Percentiles rank a stretch among this genome's conserved stretches.
Conservation (phyloP, 148 eudicot species). For the Gaultheria prostrata region DNA sequence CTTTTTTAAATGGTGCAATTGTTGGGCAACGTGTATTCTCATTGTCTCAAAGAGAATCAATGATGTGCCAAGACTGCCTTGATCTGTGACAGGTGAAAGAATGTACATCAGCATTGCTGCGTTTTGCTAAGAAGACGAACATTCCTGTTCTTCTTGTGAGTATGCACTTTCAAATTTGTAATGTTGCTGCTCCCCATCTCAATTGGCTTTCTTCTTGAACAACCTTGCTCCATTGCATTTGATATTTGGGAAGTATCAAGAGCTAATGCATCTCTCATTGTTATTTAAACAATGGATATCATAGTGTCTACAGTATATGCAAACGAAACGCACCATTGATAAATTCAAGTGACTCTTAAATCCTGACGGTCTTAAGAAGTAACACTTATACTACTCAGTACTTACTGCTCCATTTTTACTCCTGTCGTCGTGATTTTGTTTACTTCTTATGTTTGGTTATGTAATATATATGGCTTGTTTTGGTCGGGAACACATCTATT, state of each 20-base stretch:
- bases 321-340: not conserved
- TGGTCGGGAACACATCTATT: not conserved
- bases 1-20: constrained; percentile 8
- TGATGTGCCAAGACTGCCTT: constrained; percentile 1
- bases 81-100: constrained; percentile 72
- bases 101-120: constrained; percentile 90
- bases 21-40: not conserved
- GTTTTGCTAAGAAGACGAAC: constrained; percentile 85
- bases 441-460: not conserved
- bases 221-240: not conserved
- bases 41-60: not conserved
- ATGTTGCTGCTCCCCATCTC: not conserved
- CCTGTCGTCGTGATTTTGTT: not conserved
- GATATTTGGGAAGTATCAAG: not conserved
- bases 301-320: not conserved
- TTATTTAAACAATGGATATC: not conserved
- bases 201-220: not conserved
- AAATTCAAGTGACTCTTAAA: not conserved
- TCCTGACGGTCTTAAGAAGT: not conserved
- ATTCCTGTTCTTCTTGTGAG: constrained; percentile 85
- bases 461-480: not conserved
- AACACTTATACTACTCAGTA: not conserved
- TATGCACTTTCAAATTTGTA: not conserved
- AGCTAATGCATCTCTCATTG: not conserved
- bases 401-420: not conserved